Conservation (phyloP, 1,284 basidiomycete species). For the Cryptococcus floricola region DNA sequence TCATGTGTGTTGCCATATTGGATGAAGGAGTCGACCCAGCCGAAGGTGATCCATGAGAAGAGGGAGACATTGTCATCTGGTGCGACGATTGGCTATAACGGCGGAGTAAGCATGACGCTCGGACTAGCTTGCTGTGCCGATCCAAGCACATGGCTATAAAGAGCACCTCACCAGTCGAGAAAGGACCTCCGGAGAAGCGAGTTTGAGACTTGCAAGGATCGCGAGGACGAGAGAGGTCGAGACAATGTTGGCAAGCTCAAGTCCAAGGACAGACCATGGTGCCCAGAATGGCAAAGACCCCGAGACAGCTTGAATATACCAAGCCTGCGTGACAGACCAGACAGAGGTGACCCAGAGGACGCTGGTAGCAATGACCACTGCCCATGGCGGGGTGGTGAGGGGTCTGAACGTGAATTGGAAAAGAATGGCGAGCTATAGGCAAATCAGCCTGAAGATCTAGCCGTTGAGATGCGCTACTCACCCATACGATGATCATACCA, state of each 20-base stretch:
- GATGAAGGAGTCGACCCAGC: conserved; percentile 69
- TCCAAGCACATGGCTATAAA: neutral
- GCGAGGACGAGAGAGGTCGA: conserved; percentile 22
- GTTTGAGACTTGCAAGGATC: conserved; percentile 27
- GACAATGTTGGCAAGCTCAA: conserved; percentile 28
- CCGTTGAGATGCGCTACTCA: conserved; percentile 17
- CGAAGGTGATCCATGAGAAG: conserved; percentile 72
- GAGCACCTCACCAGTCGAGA: conserved; percentile 26
- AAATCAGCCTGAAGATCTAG: neutral
- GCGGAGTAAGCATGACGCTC: neutral
- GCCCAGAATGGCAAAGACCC: conserved; percentile 34
- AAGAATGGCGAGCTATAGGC: conserved; percentile 27
- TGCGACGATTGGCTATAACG: conserved; percentile 15
- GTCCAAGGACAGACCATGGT: conserved; percentile 11
- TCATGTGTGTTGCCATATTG: conserved; percentile 58
- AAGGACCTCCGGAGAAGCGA: conserved; percentile 33
- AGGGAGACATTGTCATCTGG: conserved; percentile 68
- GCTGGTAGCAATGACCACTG: conserved; percentile 29
- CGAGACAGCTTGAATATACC: conserved; percentile 23
- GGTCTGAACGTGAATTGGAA: conserved; percentile 31
- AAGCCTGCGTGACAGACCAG: conserved; percentile 23
- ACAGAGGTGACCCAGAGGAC: conserved; percentile 25
- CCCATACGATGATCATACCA: conserved; percentile 43
- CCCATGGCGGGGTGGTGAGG: conserved; percentile 38
- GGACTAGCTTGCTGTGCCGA: neutral